Evolutionary conservation across 2,329 filamentous ascomycete genomes (phyloP), one percentile per base, ranked within the genome.

Genomic region (Coleophoma cylindrospora): DNA sequence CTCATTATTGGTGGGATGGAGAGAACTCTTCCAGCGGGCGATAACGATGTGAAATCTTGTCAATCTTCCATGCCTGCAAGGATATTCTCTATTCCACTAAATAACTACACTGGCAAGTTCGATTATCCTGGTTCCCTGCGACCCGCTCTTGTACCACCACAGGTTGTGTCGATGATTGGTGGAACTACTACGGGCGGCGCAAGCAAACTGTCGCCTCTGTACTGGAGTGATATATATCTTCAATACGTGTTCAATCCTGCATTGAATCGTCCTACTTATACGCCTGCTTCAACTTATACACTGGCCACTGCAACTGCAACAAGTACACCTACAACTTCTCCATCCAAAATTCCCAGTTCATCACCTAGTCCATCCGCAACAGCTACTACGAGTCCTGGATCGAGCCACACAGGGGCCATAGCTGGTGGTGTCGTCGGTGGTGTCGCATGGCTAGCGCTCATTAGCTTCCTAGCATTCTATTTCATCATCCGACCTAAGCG

Each of bases 111-210:
- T 63, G 61, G 62, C 57, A 44, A 59, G 47, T 55, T 70, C 55
- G 48, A 64, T 52, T 43, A 57, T 57, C 52, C 38, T 3, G 59
- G 55, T 13, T 54, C 59, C 2, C 49, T 40, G 12, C 46, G 56
- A 6, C 3, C 64, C 58, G 38, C 71, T 67, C 62, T 73, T 70
- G 63, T 74, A 63, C 59, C 68, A 70, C 64, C 77, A 74, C 62
- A 71, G 70, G 54, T 69, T 68, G 63, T 73, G 73, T 54, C 71
- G 70, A 53, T 70, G 71, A 57, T 73, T 70, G 61, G 69, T 67
- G 45, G 71, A 61, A 49, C 69, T 65, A 40, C 62, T 60, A 47
- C 64, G 62, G 51, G 71, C 59, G 60, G 68, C 68, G 55, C 74
- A 1, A 37, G 50, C 54, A 54, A 53, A 14, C 52, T 40, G 4